Evolutionary conservation across 2,329 filamentous ascomycete genomes (phyloP).

Genomic region (Phyllosticta citrichinensis): DNA sequence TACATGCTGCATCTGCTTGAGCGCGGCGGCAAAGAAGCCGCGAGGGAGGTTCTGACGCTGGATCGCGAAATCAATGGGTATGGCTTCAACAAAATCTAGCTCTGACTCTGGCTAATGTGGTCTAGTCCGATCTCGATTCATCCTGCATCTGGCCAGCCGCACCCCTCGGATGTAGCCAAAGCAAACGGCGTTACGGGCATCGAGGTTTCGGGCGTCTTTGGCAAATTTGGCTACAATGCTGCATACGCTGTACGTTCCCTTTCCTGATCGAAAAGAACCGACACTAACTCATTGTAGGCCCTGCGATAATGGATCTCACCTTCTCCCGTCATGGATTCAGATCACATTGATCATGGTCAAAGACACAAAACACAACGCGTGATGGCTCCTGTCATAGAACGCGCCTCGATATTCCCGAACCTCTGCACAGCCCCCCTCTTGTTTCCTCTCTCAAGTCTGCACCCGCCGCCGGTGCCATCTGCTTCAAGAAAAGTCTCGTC

Average conservation of each 20-base stretch:
- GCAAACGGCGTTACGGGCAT: neutral
- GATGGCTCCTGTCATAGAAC: neutral
- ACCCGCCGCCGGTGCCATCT: no score
- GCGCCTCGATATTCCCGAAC: neutral
- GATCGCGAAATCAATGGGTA: conserved; percentile 79
- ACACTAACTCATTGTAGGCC: neutral
- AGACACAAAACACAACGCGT: neutral
- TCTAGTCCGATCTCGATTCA: neutral
- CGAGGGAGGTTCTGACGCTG: conserved; percentile 74
- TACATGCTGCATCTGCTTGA: conserved; percentile 83
- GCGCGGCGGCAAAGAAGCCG: conserved; percentile 68
- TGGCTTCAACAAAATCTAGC: conserved; percentile 10
- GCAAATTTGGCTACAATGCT: neutral
- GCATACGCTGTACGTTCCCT: neutral
- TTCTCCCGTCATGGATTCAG: neutral
- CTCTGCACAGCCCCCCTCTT: neutral
- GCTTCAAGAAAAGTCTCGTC: no score
- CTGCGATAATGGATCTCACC: neutral
- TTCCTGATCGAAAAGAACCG: neutral
- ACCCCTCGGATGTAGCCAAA: neutral
- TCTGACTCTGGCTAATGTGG: neutral
- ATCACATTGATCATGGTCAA: neutral
- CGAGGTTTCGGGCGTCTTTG: conserved; percentile 3
- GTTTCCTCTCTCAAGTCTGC: neutral
- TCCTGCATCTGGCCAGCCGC: neutral